phyloP scores from a whole-genome alignment of 148 eudicot species.

The Vaccinium macrocarpon region DNA sequence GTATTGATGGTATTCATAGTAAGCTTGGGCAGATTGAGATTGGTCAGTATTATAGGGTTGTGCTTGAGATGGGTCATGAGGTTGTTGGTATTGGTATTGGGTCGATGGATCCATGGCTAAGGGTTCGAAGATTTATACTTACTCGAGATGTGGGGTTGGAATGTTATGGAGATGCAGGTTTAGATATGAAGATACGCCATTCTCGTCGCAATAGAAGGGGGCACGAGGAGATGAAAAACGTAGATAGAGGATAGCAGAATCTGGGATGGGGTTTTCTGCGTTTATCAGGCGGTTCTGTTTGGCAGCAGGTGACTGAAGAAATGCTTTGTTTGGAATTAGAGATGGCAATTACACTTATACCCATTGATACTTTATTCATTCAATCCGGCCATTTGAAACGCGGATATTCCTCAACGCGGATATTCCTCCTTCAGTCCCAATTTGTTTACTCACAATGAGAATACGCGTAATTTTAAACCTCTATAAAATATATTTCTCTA shows the following conservation, averaged over 20 bases:
- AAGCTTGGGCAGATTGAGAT: slow-evolving; percentile 31
- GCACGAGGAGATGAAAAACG: neutral
- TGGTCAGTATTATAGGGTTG: slow-evolving; percentile 32
- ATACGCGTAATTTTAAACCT: no score
- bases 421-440: no score
- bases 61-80: slow-evolving; percentile 26
- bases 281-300: no score
- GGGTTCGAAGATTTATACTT: neutral
- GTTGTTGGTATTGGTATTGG: slow-evolving; percentile 16
- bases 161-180: neutral
- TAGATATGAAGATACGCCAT: neutral
- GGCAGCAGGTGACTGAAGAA: no score
- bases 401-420: no score
- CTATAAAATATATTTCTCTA: no score
- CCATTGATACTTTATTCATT: no score
- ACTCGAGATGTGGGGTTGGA: neutral
- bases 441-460: no score
- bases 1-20: slow-evolving; percentile 26
- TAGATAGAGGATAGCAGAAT: neutral
- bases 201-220: neutral
- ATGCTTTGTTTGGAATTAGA: neutral
- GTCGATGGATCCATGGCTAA: slow-evolving; percentile 32
- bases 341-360: no score
- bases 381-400: no score
- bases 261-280: neutral